Base-by-base conservation (phyloP, 495 filamentous ascomycete species). In the Penicillium turbatum region DNA sequence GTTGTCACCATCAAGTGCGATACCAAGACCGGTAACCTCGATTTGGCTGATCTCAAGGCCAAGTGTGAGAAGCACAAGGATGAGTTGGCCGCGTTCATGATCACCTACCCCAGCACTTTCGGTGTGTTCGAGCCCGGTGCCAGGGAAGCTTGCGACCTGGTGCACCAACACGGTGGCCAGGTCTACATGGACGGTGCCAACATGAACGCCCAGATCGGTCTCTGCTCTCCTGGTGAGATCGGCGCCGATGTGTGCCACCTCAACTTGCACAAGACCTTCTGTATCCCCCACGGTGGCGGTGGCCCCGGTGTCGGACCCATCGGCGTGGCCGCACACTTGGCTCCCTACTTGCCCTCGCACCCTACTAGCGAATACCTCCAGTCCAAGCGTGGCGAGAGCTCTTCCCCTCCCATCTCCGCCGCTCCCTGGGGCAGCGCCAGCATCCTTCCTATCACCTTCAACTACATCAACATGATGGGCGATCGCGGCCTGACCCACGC, bases 161-260 rank as follows among this genome's bases (percentile, higher is more conserved):
- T 98, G 6, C 95, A 98, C 71, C 63, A 84, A 55, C 76, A 93
- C 63, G 95, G 95, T 42, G 93, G 93, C 15, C 90, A 95, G 65
- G 93, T 98, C 24, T 98, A 97, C 75, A 97, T 98, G 93, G 93
- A 98, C 71, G 93, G 93, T 49, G 93, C 93, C 47, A 98, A 98
- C 72, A 92, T 98, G 90, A 98, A 97, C 64, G 93, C 93, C 19
- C 93, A 98, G 69, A 96, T 98, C 55, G 93, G 93, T 1, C 83
- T 98, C 9, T 97, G 93, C 78, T 95, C 91, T 0, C 93, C 93
- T 5, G 93, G 93, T 13, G 91, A 96, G 66, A 97, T 98, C 61
- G 93, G 93, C 35, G 93, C 93, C 10, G 93, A 98, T 64, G 95
- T 97, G 24, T 98, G 93, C 80, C 93, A 98, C 75, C 74, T 98